A percentile compares a stretch with the other conserved stretches of the same genome.
These are phyloP conservation scores for Boletellus deceptivus DNA, from an alignment of 1,284 basidiomycete genomes.

Conservation along the genomic window DNA sequence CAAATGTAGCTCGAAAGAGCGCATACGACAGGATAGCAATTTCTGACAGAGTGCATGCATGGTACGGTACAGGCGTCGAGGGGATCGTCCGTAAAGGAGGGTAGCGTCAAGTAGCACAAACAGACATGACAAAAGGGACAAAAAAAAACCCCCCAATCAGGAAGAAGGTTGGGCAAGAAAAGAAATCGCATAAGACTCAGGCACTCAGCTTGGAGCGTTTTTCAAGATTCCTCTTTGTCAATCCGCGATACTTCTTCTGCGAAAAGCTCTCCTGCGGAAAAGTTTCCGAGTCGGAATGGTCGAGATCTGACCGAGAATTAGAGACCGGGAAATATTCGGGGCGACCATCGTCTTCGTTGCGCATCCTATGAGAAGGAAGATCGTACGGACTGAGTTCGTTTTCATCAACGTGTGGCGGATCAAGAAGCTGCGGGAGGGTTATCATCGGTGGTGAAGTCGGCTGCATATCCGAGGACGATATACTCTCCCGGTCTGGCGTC, in stretches of 20 bases:
- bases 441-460: constrained; percentile 34
- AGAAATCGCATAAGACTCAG: constrained; percentile 15
- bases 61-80: constrained; percentile 27
- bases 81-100: constrained; percentile 22
- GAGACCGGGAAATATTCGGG: constrained; percentile 42
- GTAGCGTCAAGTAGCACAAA: constrained; percentile 15
- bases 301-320: constrained; percentile 41
- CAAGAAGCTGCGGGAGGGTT: constrained; percentile 31
- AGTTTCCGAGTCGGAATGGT: constrained; percentile 27
- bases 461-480: constrained; percentile 37
- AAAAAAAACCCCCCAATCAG: not conserved
- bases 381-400: constrained; percentile 28
- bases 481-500: constrained; percentile 35
- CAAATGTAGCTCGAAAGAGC: constrained; percentile 17
- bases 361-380: constrained; percentile 24
- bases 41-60: constrained; percentile 28
- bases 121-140: not conserved
- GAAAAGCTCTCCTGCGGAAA: constrained; percentile 19
- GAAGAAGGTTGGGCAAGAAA: constrained; percentile 2
- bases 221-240: constrained; percentile 25
- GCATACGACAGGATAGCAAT: constrained; percentile 24
- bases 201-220: constrained; percentile 29
- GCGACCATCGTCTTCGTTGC: constrained; percentile 25
- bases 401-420: constrained; percentile 24
- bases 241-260: constrained; percentile 25